Percentiles rank a stretch among this genome's conserved stretches.
phyloP scores from a whole-genome alignment of 2,329 filamentous ascomycete genomes.

The Apiospora sp. region DNA sequence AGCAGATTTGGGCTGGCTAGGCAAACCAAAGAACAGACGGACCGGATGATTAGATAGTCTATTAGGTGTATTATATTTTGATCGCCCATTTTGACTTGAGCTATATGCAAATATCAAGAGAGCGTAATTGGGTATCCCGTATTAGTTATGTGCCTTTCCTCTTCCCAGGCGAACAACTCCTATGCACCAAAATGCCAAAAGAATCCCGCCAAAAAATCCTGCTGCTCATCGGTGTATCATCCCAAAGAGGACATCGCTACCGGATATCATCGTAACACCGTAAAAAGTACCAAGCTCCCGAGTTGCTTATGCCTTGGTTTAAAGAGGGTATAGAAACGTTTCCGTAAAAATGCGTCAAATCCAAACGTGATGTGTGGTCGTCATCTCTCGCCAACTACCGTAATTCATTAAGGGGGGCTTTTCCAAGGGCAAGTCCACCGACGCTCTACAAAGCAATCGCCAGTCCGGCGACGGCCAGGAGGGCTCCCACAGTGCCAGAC shows the following conservation, averaged over 20 bases:
- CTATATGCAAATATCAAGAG: constrained; percentile 9
- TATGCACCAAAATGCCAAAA: constrained; percentile 18
- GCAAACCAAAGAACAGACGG: not conserved
- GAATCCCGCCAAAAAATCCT: not conserved
- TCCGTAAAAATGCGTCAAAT: constrained; percentile 16
- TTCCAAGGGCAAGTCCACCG: not conserved
- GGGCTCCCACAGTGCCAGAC: constrained; percentile 44
- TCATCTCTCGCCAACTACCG: not conserved
- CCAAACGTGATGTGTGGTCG: constrained; percentile 1
- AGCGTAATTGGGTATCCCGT: constrained; percentile 22
- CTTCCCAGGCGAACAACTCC: constrained; percentile 13
- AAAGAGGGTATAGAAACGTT: constrained; percentile 24
- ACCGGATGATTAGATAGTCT: constrained; percentile 13
- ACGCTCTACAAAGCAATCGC: constrained; percentile 1
- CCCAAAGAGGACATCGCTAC: constrained; percentile 9
- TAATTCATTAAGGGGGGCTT: not conserved
- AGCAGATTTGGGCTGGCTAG: not conserved
- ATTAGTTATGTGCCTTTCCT: constrained; percentile 10
- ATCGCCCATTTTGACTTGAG: not conserved
- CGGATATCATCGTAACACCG: constrained; percentile 16
- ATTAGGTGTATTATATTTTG: constrained; percentile 15
- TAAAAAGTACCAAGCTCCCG: constrained; percentile 17
- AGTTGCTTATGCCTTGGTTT: constrained; percentile 8
- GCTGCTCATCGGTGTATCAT: constrained; percentile 11
- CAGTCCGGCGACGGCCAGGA: constrained; percentile 43